Percentiles rank a stretch among this genome's conserved stretches.
These are phyloP conservation scores for Didymella pinodella DNA, from an alignment of 2,329 filamentous ascomycete genomes.

Conservation along the genomic window DNA sequence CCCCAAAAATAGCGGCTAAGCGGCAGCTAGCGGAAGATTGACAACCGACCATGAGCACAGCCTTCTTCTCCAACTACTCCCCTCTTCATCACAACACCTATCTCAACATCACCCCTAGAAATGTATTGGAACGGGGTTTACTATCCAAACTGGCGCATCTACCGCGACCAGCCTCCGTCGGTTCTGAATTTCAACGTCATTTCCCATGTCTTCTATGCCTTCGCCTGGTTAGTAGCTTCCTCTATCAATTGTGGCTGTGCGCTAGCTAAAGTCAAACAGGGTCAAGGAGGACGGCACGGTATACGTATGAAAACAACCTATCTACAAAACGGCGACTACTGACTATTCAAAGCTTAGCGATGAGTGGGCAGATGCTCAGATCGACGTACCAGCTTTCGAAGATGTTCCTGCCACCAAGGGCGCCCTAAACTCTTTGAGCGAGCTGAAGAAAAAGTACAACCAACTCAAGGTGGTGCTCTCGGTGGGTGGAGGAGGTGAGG, in stretches of 20 bases:
- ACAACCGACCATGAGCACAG: constrained; percentile 42
- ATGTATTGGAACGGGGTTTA: constrained; percentile 76
- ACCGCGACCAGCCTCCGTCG: constrained; percentile 75
- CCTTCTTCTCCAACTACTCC: constrained; percentile 32
- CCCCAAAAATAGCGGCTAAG: constrained; percentile 41
- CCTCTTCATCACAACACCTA: constrained; percentile 35
- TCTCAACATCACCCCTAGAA: constrained; percentile 39
- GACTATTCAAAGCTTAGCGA: constrained; percentile 70
- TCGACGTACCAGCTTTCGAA: constrained; percentile 71
- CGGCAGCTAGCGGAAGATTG: constrained; percentile 34
- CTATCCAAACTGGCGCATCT: constrained; percentile 81
- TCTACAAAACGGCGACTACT: constrained; percentile 33
- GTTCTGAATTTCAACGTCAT: constrained; percentile 78
- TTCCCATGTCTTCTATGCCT: constrained; percentile 84
- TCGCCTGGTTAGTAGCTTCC: constrained; percentile 64
- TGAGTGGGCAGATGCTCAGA: constrained; percentile 77
- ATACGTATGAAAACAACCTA: constrained; percentile 65
- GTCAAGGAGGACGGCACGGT: constrained; percentile 76
- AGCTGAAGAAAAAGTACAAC: constrained; percentile 74
- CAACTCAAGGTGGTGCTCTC: constrained; percentile 80
- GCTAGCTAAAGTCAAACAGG: constrained; percentile 52
- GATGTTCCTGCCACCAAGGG: constrained; percentile 47
- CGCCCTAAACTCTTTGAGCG: constrained; percentile 75
- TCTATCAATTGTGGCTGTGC: constrained; percentile 17
- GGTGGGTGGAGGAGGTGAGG: constrained; percentile 75